A percentile compares a stretch with the other conserved stretches of the same genome.
These are phyloP conservation scores for Balakata baccata DNA, from an alignment of 345 rosid species.

Conservation along the genomic window DNA sequence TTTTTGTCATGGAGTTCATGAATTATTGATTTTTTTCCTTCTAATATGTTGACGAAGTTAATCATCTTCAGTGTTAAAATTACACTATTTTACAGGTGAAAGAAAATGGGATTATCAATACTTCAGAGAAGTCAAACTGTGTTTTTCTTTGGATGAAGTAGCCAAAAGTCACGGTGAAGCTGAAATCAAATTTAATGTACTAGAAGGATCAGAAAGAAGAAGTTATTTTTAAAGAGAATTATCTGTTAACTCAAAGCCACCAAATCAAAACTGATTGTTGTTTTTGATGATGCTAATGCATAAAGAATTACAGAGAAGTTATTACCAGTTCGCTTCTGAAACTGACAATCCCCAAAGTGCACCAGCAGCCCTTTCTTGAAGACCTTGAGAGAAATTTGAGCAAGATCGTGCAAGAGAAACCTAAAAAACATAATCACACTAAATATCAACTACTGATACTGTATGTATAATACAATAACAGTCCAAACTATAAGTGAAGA, in stretches of 20 bases:
- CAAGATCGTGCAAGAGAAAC: slow-evolving; percentile 40
- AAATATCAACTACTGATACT: neutral
- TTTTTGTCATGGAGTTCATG: neutral
- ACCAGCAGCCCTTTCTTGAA: slow-evolving; percentile 47
- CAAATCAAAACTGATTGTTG: neutral
- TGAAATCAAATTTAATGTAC: no score
- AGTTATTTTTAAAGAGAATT: neutral
- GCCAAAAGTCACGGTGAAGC: no score
- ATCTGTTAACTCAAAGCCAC: neutral
- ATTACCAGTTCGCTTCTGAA: slow-evolving; percentile 36
- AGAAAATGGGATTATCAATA: neutral
- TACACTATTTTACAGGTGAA: neutral
- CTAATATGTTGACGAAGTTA: neutral
- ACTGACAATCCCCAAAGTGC: slow-evolving; percentile 43
- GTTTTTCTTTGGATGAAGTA: neutral
- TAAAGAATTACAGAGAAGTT: neutral
- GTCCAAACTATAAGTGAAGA: neutral
- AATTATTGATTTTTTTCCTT: neutral
- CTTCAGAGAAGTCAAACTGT: slow-evolving; percentile 1
- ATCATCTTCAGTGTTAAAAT: neutral
- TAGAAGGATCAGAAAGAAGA: neutral
- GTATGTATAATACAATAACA: neutral
- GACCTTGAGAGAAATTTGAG: slow-evolving; percentile 31
- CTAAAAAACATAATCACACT: slow-evolving; percentile 13
- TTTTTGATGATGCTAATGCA: neutral